Evolutionary conservation across 2,329 filamentous ascomycete genomes (phyloP).

Genomic region (Cercospora zeae-maydis): DNA sequence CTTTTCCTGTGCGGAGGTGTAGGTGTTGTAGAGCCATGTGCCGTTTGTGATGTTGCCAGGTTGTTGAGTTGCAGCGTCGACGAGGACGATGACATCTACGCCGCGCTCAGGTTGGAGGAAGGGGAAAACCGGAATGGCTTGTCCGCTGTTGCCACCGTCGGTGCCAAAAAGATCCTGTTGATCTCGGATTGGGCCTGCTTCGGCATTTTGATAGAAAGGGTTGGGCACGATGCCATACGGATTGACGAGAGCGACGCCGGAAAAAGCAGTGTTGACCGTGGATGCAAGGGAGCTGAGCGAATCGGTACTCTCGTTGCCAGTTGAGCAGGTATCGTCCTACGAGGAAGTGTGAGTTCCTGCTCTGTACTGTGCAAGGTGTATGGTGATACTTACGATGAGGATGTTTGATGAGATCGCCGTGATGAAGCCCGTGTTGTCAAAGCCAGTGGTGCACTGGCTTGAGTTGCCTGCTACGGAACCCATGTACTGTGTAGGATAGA

Average conservation of each 20-base stretch:
- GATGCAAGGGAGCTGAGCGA: constrained; percentile 9
- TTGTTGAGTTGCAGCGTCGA: constrained; percentile 12
- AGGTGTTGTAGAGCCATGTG: constrained; percentile 16
- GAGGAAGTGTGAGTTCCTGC: neutral
- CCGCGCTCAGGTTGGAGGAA: constrained; percentile 13
- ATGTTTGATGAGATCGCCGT: constrained; percentile 17
- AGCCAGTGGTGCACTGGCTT: constrained; percentile 11
- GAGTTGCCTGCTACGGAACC: constrained; percentile 5
- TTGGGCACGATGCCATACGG: constrained; percentile 19
- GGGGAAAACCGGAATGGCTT: constrained; percentile 17
- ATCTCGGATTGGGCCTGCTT: constrained; percentile 12
- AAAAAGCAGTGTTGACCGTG: constrained; percentile 3
- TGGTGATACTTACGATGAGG: neutral
- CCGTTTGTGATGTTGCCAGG: constrained; percentile 18
- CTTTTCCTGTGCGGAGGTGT: constrained; percentile 11
- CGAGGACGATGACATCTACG: constrained; percentile 18
- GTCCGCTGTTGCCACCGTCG: constrained; percentile 17
- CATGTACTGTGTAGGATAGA: constrained; percentile 19
- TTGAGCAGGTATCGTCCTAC: neutral
- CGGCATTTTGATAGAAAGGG: constrained; percentile 13
- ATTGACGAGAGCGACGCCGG: neutral
- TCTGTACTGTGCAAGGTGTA: neutral
- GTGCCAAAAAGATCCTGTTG: constrained; percentile 11
- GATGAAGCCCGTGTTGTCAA: constrained; percentile 20
- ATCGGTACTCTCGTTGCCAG: constrained; percentile 10